phyloP scores from a whole-genome alignment of 345 rosid species.

The Aethionema arabicum region DNA sequence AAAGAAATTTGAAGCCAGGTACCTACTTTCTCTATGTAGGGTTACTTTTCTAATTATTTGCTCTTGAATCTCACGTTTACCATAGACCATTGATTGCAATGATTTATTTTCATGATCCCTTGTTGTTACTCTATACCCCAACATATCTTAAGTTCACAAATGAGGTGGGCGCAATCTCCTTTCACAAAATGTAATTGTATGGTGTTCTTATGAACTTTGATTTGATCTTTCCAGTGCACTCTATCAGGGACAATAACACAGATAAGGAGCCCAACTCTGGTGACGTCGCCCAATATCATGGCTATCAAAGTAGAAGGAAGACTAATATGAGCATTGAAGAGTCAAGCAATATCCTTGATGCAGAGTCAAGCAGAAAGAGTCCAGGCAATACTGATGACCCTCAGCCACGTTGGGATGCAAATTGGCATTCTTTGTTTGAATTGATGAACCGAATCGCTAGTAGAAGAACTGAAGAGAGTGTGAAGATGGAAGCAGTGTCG shows the following conservation, averaged over 20 bases:
- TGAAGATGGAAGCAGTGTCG: conserved; percentile 66
- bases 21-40: conserved; percentile 30
- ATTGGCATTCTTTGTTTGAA: conserved; percentile 61
- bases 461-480: conserved; percentile 49
- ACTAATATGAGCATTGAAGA: conserved; percentile 27
- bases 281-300: conserved; percentile 32
- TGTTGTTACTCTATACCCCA: background rate
- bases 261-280: conserved; percentile 45
- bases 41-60: conserved; percentile 7
- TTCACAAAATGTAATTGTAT: conserved; percentile 15
- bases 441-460: conserved; percentile 49
- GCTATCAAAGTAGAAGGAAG: conserved; percentile 30
- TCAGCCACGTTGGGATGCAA: conserved; percentile 41
- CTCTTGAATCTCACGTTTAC: background rate
- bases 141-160: background rate
- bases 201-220: conserved; percentile 73
- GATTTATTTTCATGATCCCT: conserved; percentile 1
- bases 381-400: conserved; percentile 25
- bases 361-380: conserved; percentile 37
- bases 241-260: conserved; percentile 78
- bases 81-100: background rate
- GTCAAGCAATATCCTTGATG: conserved; percentile 28
- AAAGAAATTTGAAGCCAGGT: conserved; percentile 57
- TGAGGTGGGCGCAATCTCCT: conserved; percentile 1
- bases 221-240: conserved; percentile 90